These are phyloP conservation scores for Neopestalotiopsis rosae DNA, from an alignment of 2,329 filamentous ascomycete genomes.

Conservation along the genomic window DNA sequence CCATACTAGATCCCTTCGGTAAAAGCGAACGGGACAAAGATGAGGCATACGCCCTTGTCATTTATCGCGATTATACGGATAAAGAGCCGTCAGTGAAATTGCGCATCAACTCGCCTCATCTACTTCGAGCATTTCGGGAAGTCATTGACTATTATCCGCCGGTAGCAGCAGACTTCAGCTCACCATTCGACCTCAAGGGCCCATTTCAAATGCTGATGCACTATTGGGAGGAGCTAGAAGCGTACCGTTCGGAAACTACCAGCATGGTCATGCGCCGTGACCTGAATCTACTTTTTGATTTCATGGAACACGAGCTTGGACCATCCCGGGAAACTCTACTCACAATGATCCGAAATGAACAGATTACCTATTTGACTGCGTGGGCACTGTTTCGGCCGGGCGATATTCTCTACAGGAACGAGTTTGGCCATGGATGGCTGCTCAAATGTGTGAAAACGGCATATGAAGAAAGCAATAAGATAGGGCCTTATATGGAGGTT, in stretches of 20 bases:
- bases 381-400: too few relatives aligned
- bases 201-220: conserved; percentile 35
- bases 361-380: conserved; percentile 20
- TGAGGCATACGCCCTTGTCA: too few relatives aligned
- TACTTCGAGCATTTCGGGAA: conserved; percentile 32
- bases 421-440: conserved; percentile 32
- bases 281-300: conserved; percentile 34
- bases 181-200: conserved; percentile 26
- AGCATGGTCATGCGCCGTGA: conserved; percentile 22
- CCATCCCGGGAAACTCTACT: too few relatives aligned
- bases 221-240: conserved; percentile 33
- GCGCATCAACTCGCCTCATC: conserved; percentile 32
- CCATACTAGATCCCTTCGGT: too few relatives aligned
- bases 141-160: conserved; percentile 29
- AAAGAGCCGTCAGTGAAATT: too few relatives aligned
- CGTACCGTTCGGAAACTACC: conserved; percentile 25
- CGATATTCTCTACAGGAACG: too few relatives aligned
- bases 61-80: too few relatives aligned
- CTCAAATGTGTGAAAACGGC: conserved; percentile 30
- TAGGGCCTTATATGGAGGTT: conserved; percentile 32
- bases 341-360: conserved; percentile 29
- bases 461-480: conserved; percentile 27
- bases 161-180: conserved; percentile 33
- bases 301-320: conserved; percentile 34
- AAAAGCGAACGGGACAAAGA: too few relatives aligned